Evolutionary conservation across 192 early-diverging fungal species (phyloP).

Genomic region (Gaertneriomyces sp.): DNA sequence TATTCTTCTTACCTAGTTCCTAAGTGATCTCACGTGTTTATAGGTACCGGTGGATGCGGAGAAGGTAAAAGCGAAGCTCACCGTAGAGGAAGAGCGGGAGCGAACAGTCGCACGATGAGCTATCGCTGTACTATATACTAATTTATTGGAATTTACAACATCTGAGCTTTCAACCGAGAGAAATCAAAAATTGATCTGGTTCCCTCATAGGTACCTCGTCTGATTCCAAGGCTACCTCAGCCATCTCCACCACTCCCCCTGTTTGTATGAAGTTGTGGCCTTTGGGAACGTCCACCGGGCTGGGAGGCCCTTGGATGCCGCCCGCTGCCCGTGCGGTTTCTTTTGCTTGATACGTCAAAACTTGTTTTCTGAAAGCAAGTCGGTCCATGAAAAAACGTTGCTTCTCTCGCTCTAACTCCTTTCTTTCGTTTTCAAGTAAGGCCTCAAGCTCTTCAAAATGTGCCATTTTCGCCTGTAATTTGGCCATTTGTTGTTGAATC

Average conservation of each 20-base stretch:
- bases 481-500: slow-evolving; percentile 82
- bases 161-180: too few relatives aligned
- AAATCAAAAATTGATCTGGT: too few relatives aligned
- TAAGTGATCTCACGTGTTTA: slow-evolving; percentile 4
- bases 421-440: slow-evolving; percentile 82
- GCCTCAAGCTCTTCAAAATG: slow-evolving; percentile 91
- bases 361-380: slow-evolving; percentile 41
- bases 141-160: too few relatives aligned
- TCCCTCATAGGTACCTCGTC: too few relatives aligned
- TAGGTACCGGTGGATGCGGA: slow-evolving; percentile 39
- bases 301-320: too few relatives aligned
- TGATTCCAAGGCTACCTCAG: too few relatives aligned
- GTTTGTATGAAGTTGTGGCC: too few relatives aligned
- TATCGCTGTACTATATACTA: too few relatives aligned
- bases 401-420: slow-evolving; percentile 69
- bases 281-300: too few relatives aligned
- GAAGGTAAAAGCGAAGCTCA: slow-evolving; percentile 47
- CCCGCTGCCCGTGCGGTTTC: background rate
- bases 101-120: slow-evolving; percentile 34
- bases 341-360: slow-evolving; percentile 8
- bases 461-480: slow-evolving; percentile 87
- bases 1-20: background rate
- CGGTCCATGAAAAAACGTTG: slow-evolving; percentile 59
- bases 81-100: slow-evolving; percentile 49
- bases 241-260: too few relatives aligned